Evolutionary conservation across 495 filamentous ascomycete genomes (phyloP), one percentile per base, ranked within the genome.

Genomic region (Penicillium goetzii): DNA sequence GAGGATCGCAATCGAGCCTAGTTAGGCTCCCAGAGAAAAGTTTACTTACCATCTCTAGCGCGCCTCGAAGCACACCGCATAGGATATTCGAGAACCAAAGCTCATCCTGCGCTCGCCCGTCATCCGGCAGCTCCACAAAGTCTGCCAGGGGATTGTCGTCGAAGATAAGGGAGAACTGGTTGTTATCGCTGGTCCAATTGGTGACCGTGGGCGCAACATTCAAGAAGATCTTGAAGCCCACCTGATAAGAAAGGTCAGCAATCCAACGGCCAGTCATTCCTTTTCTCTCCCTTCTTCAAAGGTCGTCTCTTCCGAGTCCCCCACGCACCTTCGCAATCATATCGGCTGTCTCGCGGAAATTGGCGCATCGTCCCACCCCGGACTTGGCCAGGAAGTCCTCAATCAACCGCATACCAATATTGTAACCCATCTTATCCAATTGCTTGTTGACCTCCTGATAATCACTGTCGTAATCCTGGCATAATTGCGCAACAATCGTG

Each of bases 21-120:
- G 25, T 25, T 51, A 30, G 23, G 17, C 30, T 21, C 19, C 25
- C 12, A 12, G 34, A 19, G 8, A n/a, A 41, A 43, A 57, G 15
- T 40, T 5, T 19, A 45, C 81, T 70, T 77, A 92, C 96, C 95
- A 99, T 99, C 81, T 99, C 95, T 60, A 98, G 76, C 7, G 95
- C 88, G 6, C 95, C 95, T 68, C 93, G 82, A 47, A 99, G 79
- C 28, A 99, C 90, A 41, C 95, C 95, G 68, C 96, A 98, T 21
- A 98, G 83, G 52, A 99, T 95, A 78, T 97, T 98, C 3, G 92
- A 97, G 71, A 94, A 99, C 95, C 95, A 99, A 12, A 99, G 81
- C 77, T 97, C 93, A 74, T 98, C 94, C 73, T 98, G 95, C 10
- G 94, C 92, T 56, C 93, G 84, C 51, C 92, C 96, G 76, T 99